Evolutionary conservation across 2,329 filamentous ascomycete species (phyloP), one percentile per base, ranked within the genome.

Genomic region (Epichloe sibirici): DNA sequence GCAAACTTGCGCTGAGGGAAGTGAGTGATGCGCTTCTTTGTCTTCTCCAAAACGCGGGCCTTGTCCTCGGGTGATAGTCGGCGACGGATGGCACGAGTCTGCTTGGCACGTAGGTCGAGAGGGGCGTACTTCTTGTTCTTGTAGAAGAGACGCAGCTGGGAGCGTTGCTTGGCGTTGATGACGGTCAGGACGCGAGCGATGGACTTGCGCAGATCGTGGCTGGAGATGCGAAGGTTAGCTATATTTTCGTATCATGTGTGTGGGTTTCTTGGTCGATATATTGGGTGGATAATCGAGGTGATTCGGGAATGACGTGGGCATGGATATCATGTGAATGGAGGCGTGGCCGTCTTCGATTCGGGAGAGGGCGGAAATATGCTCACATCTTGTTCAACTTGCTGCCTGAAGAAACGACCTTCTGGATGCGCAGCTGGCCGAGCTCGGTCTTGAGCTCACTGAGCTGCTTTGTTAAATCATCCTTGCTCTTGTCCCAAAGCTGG

Each of bases 91-190:
- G 90, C 93, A 69, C 93, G 90, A 71, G 93, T 98, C 81, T 93
- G 85, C 88, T 97, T 97, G 72, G 90, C 76, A 76, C 93, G 88
- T 79, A 98, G 90, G 75, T 98, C 94, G 73, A 98, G 89, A 62
- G 93, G 93, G 61, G 90, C 78, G 83, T 96, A 96, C 83, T 96
- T 97, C 88, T 97, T 97, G 85, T 86, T 87, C 83, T 95, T 94
- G 85, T 98, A 98, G 87, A 97, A 97, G 64, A 97, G 82, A 68
- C 90, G 90, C 69, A 98, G 89, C 79, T 97, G 90, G 64, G 89
- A 81, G 74, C 94, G 87, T 82, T 98, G 93, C 84, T 95, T 97
- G 77, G 90, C 86, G 83, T 97, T 98, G 85, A 98, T 95, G 79
- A 98, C 83, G 75, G 93, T 98, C 68, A 98, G 85, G 76, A 96